A percentile compares a stretch with the other conserved stretches of the same genome.
phyloP scores from a whole-genome alignment of 306 rosid species.

The Corylus americana region DNA sequence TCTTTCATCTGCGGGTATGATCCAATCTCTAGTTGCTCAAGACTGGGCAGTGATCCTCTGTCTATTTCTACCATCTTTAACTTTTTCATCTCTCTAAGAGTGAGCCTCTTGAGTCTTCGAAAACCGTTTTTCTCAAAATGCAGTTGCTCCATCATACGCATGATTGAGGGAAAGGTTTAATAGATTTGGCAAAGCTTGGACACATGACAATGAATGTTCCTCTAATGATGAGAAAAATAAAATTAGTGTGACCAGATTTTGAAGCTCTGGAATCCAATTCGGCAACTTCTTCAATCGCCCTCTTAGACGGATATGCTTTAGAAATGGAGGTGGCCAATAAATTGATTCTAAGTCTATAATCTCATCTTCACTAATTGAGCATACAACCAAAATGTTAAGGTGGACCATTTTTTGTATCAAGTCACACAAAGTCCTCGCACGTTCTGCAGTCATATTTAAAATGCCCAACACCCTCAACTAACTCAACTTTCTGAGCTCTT shows the following conservation, averaged over 20 bases:
- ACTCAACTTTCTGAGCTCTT: neutral
- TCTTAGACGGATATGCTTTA: no score
- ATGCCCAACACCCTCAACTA: neutral
- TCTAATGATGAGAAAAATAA: constrained; percentile 1
- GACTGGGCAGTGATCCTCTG: constrained; percentile 3
- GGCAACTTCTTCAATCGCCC: no score
- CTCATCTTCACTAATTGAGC: constrained; percentile 15
- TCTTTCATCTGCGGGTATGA: constrained; percentile 11
- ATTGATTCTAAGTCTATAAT: constrained; percentile 14
- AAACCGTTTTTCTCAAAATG: constrained; percentile 5
- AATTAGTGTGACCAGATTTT: neutral
- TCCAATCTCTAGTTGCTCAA: constrained; percentile 4
- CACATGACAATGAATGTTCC: constrained; percentile 3
- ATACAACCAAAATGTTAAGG: neutral
- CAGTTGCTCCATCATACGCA: constrained; percentile 15
- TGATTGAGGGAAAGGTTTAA: neutral
- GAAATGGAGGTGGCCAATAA: no score
- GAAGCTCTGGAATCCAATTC: neutral
- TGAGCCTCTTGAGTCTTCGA: neutral
- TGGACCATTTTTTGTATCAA: constrained; percentile 10
- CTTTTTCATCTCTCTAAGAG: neutral
- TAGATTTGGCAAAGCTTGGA: neutral
- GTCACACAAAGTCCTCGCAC: neutral
- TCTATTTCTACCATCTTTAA: constrained; percentile 2
- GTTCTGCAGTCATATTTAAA: neutral